Evolutionary conservation across 257 asterid species (phyloP).

Genomic region (Salvia hispanica): DNA sequence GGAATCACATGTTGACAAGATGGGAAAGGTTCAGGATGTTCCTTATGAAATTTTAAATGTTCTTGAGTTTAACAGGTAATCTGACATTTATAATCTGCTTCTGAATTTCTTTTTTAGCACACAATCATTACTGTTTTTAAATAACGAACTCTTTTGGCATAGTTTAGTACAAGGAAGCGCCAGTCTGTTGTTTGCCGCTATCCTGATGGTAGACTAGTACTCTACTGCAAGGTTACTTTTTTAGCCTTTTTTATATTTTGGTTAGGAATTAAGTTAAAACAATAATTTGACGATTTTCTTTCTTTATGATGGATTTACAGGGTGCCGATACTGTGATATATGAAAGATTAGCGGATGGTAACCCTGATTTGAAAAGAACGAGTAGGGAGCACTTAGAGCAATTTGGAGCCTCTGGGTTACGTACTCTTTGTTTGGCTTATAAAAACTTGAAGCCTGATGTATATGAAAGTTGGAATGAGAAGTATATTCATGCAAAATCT

Average conservation of each 20-base stretch:
- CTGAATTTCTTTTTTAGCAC: constrained; percentile 14
- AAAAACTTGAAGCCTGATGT: constrained; percentile 66
- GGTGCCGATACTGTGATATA: constrained; percentile 98
- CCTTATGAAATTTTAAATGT: constrained; percentile 95
- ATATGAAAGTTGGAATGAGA: constrained; percentile 95
- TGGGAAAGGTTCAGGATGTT: constrained; percentile 91
- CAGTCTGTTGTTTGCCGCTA: constrained; percentile 98
- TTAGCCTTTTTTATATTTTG: constrained; percentile 22
- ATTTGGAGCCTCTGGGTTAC: constrained; percentile 97
- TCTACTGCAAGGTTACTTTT: constrained; percentile 89
- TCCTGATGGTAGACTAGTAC: constrained; percentile 97
- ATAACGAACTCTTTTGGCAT: constrained; percentile 33
- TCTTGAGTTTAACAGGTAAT: constrained; percentile 96
- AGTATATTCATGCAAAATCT: constrained; percentile 94
- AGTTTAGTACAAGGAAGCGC: constrained; percentile 95
- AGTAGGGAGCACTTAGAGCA: constrained; percentile 94
- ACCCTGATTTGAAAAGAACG: constrained; percentile 71
- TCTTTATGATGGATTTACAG: constrained; percentile 44
- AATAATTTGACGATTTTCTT: constrained; percentile 27
- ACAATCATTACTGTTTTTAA: constrained; percentile 18
- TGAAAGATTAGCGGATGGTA: constrained; percentile 74
- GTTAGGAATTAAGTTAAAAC: constrained; percentile 27
- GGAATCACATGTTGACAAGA: constrained; percentile 90
- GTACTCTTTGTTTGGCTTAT: constrained; percentile 97
- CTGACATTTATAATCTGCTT: constrained; percentile 30